Base-by-base conservation (phyloP, 1,284 basidiomycete species). In the Anthracocystis panici-leucophaei region DNA sequence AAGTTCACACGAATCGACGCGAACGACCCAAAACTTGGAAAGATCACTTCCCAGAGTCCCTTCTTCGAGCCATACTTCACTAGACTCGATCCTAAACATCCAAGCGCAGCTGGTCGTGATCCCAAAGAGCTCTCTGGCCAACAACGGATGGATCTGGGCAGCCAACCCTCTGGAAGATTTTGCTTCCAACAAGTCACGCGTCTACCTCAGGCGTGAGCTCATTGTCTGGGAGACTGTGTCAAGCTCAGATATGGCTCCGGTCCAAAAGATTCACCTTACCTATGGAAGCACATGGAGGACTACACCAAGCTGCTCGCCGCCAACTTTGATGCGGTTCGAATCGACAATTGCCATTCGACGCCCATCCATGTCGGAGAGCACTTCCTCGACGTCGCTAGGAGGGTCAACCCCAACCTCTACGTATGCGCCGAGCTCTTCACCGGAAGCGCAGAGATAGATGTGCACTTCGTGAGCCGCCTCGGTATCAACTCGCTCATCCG, bases 141-240 rank as follows among this genome's bases (percentile, higher is more conserved):
- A 98, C 87, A 99, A 99, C 82, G 96, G 96, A 8, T 99, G 96
- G 96, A 96, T 99, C 79, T 99, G 96, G 96, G 89, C 92, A 65
- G 95, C 96, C 2, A 92, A 99, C 85, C 96, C 96, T 0, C 89
- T 99, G 21, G 89, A 91, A 75, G 97, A 98, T 87, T 99, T 99
- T 87, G 96, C 95, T 10, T 90, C 93, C n/a, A 90, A 90, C 52
- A 92, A 93, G 1, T 98, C 95, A n/a, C 96, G 96, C 85, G 92
- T 95, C 1, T 99, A 99, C 85, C 89, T 98, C 51, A 91, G 94
- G 31, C 92, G 96, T 56, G 94, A 97, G 86, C 93, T 99, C 53
- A 98, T 99, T 78, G 93, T 92, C 20, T 99, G 96, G 96, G 91
- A 45, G 97, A 99, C 86, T 98, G 96, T 84, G 96, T 98, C 83